Evolutionary conservation across 1,139 yeast species (phyloP), one percentile per base, ranked within the genome.

Genomic region (Taphrina confusa): DNA sequence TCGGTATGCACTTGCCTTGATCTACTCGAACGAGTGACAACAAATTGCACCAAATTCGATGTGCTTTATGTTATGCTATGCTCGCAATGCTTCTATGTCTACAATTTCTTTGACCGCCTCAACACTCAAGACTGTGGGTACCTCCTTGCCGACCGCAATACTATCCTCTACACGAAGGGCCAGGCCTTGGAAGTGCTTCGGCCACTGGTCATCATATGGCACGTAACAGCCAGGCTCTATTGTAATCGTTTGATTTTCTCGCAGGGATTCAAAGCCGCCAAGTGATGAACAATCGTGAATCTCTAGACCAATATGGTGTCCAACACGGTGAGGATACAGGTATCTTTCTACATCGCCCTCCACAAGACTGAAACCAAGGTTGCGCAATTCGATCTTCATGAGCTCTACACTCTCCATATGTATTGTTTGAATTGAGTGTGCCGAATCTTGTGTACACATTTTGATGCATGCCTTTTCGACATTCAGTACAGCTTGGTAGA

Each of bases 81-180:
- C 31, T 11, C 45, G 34, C 56, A 56, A 23, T 12, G 54, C 60
- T 18, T 91, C 96, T 42, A 91, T 82, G 69, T 90, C 97, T 0
- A 68, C 80, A 33, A 91, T 78, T 70, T 91, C 97, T 71, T 92
- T 92, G 11, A 83, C 85, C 39, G 97, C 92, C 63, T 86, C 91
- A 12, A 81, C 81, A 0, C 96, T 86, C 66, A 92, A 76, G 56
- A 78, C 68, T 16, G 83, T 82, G 20, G 83, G 85, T 65, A 78
- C 79, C 31, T 79, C 73, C 0, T 94, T 95, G 28, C 92, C 84
- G 0, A 87, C 92, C 31, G 87, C 77, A 12, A 75, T 78, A 70
- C 92, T 92, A 74, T 94, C 99, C 72, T 94, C 99, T 34, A 94
- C 87, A 68, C 99, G 82, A 25, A 94, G 85, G 1, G 98, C 99